phyloP scores from a whole-genome alignment of 1,284 basidiomycete species.

The Boletus albobrunnescens region DNA sequence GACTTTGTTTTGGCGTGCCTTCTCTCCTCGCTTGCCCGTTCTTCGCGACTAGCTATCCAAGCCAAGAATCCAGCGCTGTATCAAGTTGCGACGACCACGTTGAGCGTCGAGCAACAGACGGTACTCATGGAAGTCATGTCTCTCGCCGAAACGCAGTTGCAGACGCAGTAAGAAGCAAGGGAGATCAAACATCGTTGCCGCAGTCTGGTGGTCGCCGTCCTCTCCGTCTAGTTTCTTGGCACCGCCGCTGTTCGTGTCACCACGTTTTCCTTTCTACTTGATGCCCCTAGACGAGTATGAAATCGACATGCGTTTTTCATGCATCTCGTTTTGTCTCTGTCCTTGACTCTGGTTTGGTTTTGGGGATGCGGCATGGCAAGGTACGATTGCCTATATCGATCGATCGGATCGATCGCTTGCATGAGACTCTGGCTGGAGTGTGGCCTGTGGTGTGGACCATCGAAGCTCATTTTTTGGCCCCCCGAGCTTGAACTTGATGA shows the following conservation, averaged over 20 bases:
- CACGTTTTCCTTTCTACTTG: background rate
- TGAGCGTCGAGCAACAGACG: conserved; percentile 71
- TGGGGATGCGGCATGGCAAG: too few relatives aligned
- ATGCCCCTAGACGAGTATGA: background rate
- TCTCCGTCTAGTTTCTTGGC: too few relatives aligned
- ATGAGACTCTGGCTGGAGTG: too few relatives aligned
- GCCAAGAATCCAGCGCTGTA: conserved; percentile 62
- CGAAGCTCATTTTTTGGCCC: too few relatives aligned
- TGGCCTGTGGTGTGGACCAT: too few relatives aligned
- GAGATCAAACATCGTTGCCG: too few relatives aligned
- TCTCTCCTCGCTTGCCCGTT: background rate
- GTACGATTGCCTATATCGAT: background rate
- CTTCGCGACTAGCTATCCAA: conserved; percentile 57
- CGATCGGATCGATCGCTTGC: background rate
- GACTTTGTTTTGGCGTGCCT: too few relatives aligned
- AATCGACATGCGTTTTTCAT: conserved; percentile 6
- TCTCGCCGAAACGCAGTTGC: conserved; percentile 25
- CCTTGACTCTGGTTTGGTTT: background rate
- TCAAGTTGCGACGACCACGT: conserved; percentile 64
- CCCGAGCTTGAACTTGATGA: too few relatives aligned
- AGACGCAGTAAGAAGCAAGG: conserved; percentile 12
- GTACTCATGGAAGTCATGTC: conserved; percentile 76
- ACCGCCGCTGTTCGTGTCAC: background rate
- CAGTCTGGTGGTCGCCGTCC: too few relatives aligned
- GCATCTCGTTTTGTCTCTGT: background rate